Conservation (phyloP, 192 early-diverging fungal species). For the Gaertneriomyces sp. region DNA sequence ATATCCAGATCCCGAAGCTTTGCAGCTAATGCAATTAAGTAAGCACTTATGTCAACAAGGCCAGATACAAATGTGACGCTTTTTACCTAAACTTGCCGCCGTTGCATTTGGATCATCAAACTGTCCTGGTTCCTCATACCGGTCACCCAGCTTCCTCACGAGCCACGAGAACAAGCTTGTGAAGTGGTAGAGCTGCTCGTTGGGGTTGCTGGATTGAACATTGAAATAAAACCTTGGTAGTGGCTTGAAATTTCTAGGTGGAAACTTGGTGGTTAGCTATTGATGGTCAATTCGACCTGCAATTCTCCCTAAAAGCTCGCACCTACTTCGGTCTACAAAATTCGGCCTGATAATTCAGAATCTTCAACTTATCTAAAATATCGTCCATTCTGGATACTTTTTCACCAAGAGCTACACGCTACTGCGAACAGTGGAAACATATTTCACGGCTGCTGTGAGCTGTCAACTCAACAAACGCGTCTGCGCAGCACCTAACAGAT, state of each 20-base stretch:
- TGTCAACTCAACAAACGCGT: not conserved
- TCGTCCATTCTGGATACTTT: conserved; percentile 35
- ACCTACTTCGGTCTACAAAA: conserved; percentile 46
- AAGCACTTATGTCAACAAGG: not conserved
- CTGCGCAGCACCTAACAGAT: not conserved
- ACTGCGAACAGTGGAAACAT: not conserved
- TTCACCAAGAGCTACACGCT: not conserved
- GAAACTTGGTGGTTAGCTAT: not conserved
- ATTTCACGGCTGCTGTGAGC: not conserved
- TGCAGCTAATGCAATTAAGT: conserved; percentile 30
- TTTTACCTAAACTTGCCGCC: conserved; percentile 50
- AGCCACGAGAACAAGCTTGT: conserved; percentile 51
- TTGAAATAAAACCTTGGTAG: conserved; percentile 45
- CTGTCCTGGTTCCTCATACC: conserved; percentile 51
- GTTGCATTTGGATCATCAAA: conserved; percentile 63
- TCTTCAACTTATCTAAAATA: conserved; percentile 48
- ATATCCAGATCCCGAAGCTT: conserved; percentile 52
- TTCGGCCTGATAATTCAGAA: conserved; percentile 46
- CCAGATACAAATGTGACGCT: too few species aligned
- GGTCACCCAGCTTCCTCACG: conserved; percentile 29
- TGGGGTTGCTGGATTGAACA: conserved; percentile 42
- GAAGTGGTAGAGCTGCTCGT: conserved; percentile 58
- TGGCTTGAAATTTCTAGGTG: conserved; percentile 34
- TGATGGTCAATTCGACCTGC: too few species aligned
- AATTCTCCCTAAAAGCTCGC: too few species aligned